Evolutionary conservation across 2,329 filamentous ascomycete species (phyloP).

Genomic region (Helotiales sp.): DNA sequence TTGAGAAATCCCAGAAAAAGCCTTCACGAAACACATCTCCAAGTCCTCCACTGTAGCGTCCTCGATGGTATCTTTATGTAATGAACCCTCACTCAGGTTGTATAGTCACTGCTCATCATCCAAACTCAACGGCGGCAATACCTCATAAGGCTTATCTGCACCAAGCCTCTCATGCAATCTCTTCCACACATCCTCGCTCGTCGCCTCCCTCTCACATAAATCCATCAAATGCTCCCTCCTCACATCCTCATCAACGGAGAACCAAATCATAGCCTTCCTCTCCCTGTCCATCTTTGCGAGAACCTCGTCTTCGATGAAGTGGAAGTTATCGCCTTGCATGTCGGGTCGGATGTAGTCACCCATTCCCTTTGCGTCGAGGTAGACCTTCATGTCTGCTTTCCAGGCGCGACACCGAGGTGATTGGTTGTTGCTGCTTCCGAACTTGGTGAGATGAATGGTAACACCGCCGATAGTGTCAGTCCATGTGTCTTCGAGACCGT

Average conservation of each 20-base stretch:
- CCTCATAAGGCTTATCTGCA: slow-evolving; percentile 5
- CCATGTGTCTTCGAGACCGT: slow-evolving; percentile 2
- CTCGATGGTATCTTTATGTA: neutral
- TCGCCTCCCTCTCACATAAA: slow-evolving; percentile 10
- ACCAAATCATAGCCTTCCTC: slow-evolving; percentile 18
- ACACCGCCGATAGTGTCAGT: slow-evolving; percentile 11
- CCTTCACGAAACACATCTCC: neutral
- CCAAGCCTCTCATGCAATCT: slow-evolving; percentile 15
- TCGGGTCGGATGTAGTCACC: slow-evolving; percentile 7
- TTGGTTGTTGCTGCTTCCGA: neutral
- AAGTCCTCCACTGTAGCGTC: neutral
- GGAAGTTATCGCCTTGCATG: slow-evolving; percentile 8
- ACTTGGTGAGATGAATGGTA: slow-evolving; percentile 11
- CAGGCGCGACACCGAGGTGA: slow-evolving; percentile 4
- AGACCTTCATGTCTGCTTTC: slow-evolving; percentile 18
- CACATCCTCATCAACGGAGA: slow-evolving; percentile 8
- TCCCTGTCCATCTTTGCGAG: slow-evolving; percentile 10
- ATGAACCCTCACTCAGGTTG: neutral
- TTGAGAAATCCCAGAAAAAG: neutral
- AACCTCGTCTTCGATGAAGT: slow-evolving; percentile 9
- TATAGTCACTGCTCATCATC: neutral
- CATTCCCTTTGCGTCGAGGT: slow-evolving; percentile 15
- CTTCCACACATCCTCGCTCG: slow-evolving; percentile 14
- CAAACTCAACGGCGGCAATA: slow-evolving; percentile 6
- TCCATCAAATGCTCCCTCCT: slow-evolving; percentile 14